phyloP scores from a whole-genome alignment of 2,329 filamentous ascomycete species.

The Penicillium expansum region DNA sequence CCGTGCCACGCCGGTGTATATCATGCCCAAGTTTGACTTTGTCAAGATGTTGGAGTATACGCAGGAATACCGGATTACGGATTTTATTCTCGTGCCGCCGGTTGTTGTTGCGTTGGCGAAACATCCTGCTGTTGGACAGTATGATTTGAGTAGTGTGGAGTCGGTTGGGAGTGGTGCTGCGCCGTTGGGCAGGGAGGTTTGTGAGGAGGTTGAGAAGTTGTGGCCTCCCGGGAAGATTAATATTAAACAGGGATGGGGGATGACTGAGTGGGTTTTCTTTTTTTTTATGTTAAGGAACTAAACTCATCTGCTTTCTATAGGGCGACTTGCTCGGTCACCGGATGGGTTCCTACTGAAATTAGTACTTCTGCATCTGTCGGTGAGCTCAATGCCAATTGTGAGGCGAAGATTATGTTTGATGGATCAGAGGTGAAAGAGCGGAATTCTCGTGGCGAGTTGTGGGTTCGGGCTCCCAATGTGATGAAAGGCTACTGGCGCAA shows the following conservation, averaged over 20 bases:
- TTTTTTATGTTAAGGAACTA: slow-evolving; percentile 3
- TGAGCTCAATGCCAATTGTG: slow-evolving; percentile 64
- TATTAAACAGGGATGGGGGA: slow-evolving; percentile 76
- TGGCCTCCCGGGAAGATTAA: slow-evolving; percentile 52
- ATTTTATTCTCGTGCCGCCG: slow-evolving; percentile 67
- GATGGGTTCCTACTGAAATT: slow-evolving; percentile 58
- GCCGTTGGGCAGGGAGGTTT: slow-evolving; percentile 56
- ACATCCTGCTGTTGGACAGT: slow-evolving; percentile 62
- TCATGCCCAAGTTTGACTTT: slow-evolving; percentile 78
- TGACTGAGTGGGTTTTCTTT: slow-evolving; percentile 64
- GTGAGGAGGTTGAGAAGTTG: slow-evolving; percentile 57
- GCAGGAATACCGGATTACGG: slow-evolving; percentile 66
- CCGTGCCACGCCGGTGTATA: slow-evolving; percentile 62
- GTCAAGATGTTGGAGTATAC: slow-evolving; percentile 66
- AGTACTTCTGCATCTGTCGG: slow-evolving; percentile 55
- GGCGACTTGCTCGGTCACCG: slow-evolving; percentile 66
- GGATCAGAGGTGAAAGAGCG: slow-evolving; percentile 48
- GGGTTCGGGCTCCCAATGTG: slow-evolving; percentile 68
- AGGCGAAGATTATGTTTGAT: slow-evolving; percentile 62
- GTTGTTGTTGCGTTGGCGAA: slow-evolving; percentile 73
- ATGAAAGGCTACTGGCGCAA: slow-evolving; percentile 77
- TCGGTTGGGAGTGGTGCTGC: slow-evolving; percentile 65
- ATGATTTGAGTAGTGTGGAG: slow-evolving; percentile 66
- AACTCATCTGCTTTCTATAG: slow-evolving; percentile 23
- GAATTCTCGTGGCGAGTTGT: slow-evolving; percentile 66